phyloP scores from a whole-genome alignment of 164 flowering plant genomes.

The Nymphaea thermarum region DNA sequence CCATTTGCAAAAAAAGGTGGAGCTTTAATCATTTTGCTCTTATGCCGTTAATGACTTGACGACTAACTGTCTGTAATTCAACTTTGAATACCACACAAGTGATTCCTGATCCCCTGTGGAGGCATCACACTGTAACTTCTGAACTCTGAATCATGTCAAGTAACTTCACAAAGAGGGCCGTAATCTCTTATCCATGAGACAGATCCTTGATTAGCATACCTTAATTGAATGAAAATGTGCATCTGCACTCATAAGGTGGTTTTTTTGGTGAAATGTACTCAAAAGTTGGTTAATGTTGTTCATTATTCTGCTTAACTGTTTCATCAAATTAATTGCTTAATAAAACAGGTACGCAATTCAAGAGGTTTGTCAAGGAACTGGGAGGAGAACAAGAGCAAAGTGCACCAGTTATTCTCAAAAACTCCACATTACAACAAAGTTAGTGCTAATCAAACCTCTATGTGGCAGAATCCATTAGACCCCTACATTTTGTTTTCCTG shows the following conservation, averaged over 20 bases:
- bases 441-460: neutral
- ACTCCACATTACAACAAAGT: neutral
- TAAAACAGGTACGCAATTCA: neutral
- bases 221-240: neutral
- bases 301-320: neutral
- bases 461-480: neutral
- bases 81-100: too few species aligned
- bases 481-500: neutral
- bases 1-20: too few species aligned
- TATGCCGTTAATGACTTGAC: too few species aligned
- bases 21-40: too few species aligned
- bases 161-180: too few species aligned
- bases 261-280: neutral
- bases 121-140: too few species aligned
- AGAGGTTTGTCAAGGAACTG: constrained; percentile 2
- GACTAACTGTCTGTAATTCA: too few species aligned
- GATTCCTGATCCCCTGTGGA: too few species aligned
- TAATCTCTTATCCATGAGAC: too few species aligned
- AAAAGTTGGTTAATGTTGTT: neutral
- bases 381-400: neutral
- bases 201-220: too few species aligned
- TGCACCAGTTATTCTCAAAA: constrained; percentile 1
- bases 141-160: too few species aligned
- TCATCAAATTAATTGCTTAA: neutral
- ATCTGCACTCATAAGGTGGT: neutral